A percentile compares a stretch with the other conserved stretches of the same genome.
Evolutionary conservation across 2,329 filamentous ascomycete species (phyloP).

Genomic region (Penicillium capsulatum): DNA sequence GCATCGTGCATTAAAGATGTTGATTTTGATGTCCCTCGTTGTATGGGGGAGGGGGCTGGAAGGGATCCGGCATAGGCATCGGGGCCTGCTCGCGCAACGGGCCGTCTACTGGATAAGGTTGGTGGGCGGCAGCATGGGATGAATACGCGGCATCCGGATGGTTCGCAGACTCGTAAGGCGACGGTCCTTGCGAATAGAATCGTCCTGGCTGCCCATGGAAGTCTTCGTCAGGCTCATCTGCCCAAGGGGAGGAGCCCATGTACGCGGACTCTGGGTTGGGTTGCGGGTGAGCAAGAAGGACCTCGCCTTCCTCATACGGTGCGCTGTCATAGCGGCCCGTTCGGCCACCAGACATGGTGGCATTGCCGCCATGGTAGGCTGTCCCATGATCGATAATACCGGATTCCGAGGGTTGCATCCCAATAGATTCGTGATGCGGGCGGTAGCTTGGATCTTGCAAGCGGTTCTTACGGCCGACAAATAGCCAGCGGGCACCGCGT

Average conservation of each 20-base stretch:
- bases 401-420: slow-evolving; percentile 22
- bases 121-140: slow-evolving; percentile 3
- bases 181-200: slow-evolving; percentile 12
- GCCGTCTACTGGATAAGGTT: slow-evolving; percentile 20
- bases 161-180: slow-evolving; percentile 15
- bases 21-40: slow-evolving; percentile 18
- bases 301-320: slow-evolving; percentile 35
- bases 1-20: slow-evolving; percentile 11
- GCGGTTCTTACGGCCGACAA: slow-evolving; percentile 61
- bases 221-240: slow-evolving; percentile 18
- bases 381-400: slow-evolving; percentile 19
- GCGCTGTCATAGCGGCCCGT: slow-evolving; percentile 22
- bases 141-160: slow-evolving; percentile 10
- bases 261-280: slow-evolving; percentile 30
- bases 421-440: slow-evolving; percentile 26
- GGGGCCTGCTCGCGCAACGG: slow-evolving; percentile 29
- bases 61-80: slow-evolving; percentile 31
- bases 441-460: slow-evolving; percentile 41
- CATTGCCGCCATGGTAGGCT: slow-evolving; percentile 27
- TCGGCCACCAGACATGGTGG: slow-evolving; percentile 19
- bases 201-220: slow-evolving; percentile 13
- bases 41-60: slow-evolving; percentile 26
- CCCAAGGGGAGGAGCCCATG: slow-evolving; percentile 17
- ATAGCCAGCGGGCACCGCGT: slow-evolving; percentile 73
- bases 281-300: slow-evolving; percentile 39